Evolutionary conservation across 1,284 basidiomycete genomes (phyloP), one percentile per base, ranked within the genome.

Genomic region (Mycosarcoma mackinlayi): DNA sequence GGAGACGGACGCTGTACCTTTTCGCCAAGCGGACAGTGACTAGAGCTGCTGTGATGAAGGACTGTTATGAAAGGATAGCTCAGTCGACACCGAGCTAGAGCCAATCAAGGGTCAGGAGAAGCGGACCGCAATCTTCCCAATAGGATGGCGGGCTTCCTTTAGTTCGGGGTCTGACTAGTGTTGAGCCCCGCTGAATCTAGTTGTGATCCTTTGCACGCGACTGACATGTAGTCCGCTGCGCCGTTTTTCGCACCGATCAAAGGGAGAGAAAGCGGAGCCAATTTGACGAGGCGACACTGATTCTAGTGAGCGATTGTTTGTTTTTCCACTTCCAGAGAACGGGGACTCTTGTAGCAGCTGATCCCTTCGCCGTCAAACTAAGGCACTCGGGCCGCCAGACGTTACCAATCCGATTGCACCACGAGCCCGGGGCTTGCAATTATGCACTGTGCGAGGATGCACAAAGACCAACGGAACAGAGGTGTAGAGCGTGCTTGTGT

Each of bases 31-130:
- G 48, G 21, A 23, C 45, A 50, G 45, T 28, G 18, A 35, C 6
- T 53, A 44, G 23, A 52, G 40, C 19, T 6, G 18, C 11, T 14
- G 27, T 28, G 14, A 9, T 25, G 18, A 8, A 48, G 11, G 40
- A 23, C 24, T 30, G 10, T 31, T 33, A 62, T 63, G 60, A 63
- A 58, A 33, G 60, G 44, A 23, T 19, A 28, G 34, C 18, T 14
- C 13, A 46, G 13, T 54, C 60, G 60, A 63, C 38, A 42, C 47
- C 53, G 60, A 56, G 53, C 53, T 38, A 46, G 38, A 38, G 52
- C 41, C 30, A 46, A 45, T 39, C 44, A 46, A 27, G 27, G 3
- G n/a, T 31, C 16, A 27, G 16, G 6, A 16, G 23, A 27, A 9
- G 34, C n/a, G 24, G 10, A 8, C 19, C 24, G 19, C 21, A 21